Percentiles rank a stretch among this genome's conserved stretches.
phyloP scores from a whole-genome alignment of 345 rosid genomes.

The Cardamine chenopodiifolia region DNA sequence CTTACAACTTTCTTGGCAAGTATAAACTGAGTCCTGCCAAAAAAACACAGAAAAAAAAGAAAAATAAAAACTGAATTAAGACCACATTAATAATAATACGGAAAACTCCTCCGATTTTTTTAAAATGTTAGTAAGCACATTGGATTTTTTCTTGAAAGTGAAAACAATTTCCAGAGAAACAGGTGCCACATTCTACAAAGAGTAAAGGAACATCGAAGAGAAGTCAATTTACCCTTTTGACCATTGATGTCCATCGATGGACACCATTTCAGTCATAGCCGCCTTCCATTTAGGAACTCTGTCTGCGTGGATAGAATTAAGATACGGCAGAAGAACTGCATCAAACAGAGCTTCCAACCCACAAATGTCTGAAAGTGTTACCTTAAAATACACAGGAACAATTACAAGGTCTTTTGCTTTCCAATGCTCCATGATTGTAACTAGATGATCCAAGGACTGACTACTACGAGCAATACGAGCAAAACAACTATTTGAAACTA shows the following conservation, averaged over 20 bases:
- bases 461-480: neutral
- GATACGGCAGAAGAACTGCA: neutral
- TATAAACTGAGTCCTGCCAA: constrained; percentile 7
- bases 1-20: constrained; percentile 26
- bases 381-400: constrained; percentile 14
- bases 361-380: constrained; percentile 26
- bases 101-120: neutral
- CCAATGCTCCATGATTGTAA: constrained; percentile 11
- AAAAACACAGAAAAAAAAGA: too few relatives aligned
- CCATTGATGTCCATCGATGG: constrained; percentile 25
- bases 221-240: constrained; percentile 18
- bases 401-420: constrained; percentile 20
- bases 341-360: neutral
- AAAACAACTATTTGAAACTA: constrained; percentile 16
- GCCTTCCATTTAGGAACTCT: constrained; percentile 21
- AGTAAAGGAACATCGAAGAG: neutral
- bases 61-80: too few relatives aligned
- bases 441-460: constrained; percentile 9
- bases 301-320: neutral
- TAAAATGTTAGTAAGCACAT: neutral
- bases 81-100: neutral
- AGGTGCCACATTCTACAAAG: neutral
- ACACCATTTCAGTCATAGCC: neutral
- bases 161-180: neutral
- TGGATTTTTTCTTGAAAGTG: too few relatives aligned